phyloP scores from a whole-genome alignment of 306 rosid genomes.

The Malus sylvestris region DNA sequence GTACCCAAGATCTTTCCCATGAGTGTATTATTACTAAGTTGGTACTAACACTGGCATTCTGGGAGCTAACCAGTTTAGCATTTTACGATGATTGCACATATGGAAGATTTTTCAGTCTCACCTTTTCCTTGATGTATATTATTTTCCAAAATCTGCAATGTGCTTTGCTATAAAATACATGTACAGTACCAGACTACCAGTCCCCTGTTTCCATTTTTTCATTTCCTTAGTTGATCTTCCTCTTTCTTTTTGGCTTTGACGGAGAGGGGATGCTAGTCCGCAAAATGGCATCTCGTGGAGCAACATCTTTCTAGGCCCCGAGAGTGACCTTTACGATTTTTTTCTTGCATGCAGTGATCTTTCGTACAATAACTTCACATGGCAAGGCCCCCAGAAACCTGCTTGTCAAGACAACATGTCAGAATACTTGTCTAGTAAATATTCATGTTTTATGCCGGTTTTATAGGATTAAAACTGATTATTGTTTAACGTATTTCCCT shows the following conservation, averaged over 20 bases:
- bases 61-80: not conserved
- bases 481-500: conserved; percentile 16
- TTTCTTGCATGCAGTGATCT: conserved; percentile 61
- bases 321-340: not conserved
- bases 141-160: no score
- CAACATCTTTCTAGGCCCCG: not conserved
- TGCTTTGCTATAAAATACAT: no score
- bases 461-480: conserved; percentile 2
- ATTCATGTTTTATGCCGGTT: not conserved
- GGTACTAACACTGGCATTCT: not conserved
- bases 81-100: not conserved
- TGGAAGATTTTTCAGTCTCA: not conserved
- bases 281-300: no score
- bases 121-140: not conserved
- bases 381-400: conserved; percentile 50
- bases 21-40: not conserved
- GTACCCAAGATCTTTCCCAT: not conserved
- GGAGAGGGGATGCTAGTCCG: no score
- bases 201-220: no score
- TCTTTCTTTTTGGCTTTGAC: no score
- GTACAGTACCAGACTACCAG: no score
- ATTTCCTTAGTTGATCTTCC: no score
- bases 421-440: conserved; percentile 20
- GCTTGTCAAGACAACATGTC: conserved; percentile 58
- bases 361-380: conserved; percentile 78